Base-by-base conservation (phyloP, 352 stramenopile genomes). In the Globisporangium cylindrosporum region DNA sequence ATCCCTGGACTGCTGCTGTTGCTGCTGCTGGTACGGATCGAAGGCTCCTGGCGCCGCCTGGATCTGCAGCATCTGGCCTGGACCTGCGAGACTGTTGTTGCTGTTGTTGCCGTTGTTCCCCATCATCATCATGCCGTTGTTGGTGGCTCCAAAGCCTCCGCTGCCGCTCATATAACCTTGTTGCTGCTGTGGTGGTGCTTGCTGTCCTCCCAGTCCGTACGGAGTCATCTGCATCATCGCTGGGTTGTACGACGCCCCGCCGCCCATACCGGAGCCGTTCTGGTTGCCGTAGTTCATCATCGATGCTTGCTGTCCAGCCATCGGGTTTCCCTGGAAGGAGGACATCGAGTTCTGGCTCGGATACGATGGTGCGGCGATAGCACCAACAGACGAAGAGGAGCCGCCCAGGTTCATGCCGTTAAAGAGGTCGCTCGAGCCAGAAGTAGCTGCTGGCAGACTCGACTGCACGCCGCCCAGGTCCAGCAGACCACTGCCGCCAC, bases 211-310 rank as follows among this genome's bases (percentile, higher is more conserved):
- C 57, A 92, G 75, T 29, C 86, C 86, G 69, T 92, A 93, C 67
- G 85, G 85, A 34, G 81, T 89, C 80, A 93, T 88, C 69, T 93
- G 86, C 78, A 88, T 88, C 80, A 88, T 85, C 36, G 66, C 74
- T 20, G 77, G 71, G 62, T 86, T 88, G 73, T 88, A 82, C 67
- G 89, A 75, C 48, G 9, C 29, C 15, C 25, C 24, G 22, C 53
- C 51, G 51, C 51, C 53, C 53, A 59, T 81, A 75, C 63, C 46
- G 36, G 29, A 76, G 80, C 73, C 75, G 34, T 53, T 29, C 46
- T 74, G 73, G 56, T 73, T 77, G 36, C 67, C 67, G 57, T 86
- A 81, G 27, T 63, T 69, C 34, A 65, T 56, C 58, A 68, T 72
- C 29, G 58, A n/a, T 64, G 66, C 55, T 20, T 57, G 64, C 62